Evolutionary conservation across 306 rosid genomes (phyloP), one percentile per base, ranked within the genome.

Genomic region (Lathyrus aphaca): DNA sequence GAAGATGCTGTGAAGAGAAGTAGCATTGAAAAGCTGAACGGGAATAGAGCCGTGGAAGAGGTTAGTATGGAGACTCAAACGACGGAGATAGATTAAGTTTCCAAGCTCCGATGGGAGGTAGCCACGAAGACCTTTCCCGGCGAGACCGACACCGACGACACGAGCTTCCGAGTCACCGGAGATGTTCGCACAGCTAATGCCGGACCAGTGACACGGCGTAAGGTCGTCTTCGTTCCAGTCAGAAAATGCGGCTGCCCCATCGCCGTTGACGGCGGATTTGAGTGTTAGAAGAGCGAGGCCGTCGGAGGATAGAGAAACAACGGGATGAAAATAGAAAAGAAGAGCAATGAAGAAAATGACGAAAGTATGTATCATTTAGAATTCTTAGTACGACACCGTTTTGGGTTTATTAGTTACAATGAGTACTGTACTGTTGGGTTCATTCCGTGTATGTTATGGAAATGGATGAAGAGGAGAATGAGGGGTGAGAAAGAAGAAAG

Each of bases 61-160:
- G 54, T 95, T 95, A 75, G 45, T 76, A 40, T 91, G 99, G 57
- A 95, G 85, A 55, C 89, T 95, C 37, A 95, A 83, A 4, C 99
- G 95, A 54, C 99, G 96, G 71, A 95, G 97, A 51, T 74, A 91
- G 29, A 64, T 69, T 5, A 95, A 79, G 14, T 74, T 87, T 0
- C 97, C 97, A 3, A 95, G 96, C 81, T 91, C 99, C 32, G 99
- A 95, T 4, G 99, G 99, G 37, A 95, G 79, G 15, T 95, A 95
- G 8, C 97, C 99, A 4, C 88, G 86, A 65, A 95, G 96, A 16
- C 79, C 86, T 80, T 72, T 91, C 4, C 89, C 91, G 65, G 99
- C 68, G 12, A 95, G 76, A 0, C 87, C 80, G 6, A 95, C 71
- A 0, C 97, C 96, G 27, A 91, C 93, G 12, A 95, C 99, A 0